Conservation (phyloP, 2,329 filamentous ascomycete species). For the Fusarium sp. region DNA sequence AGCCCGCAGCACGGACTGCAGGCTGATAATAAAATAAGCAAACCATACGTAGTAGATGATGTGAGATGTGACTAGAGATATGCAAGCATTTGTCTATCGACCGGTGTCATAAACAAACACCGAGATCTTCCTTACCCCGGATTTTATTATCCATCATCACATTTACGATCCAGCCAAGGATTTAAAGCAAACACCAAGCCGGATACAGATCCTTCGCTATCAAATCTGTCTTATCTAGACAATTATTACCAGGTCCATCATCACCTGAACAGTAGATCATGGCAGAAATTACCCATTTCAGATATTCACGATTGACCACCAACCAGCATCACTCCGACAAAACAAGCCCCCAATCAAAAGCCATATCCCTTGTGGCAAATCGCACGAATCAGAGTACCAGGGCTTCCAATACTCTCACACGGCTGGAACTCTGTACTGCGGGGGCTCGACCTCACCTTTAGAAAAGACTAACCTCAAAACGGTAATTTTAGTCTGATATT, state of each 20-base stretch:
- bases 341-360: not conserved
- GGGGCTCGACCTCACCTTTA: not conserved
- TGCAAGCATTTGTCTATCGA: not conserved
- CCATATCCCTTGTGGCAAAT: not conserved
- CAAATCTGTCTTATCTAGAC: not conserved
- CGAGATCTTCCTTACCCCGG: not conserved
- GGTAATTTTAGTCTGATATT: conserved; percentile 4
- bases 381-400: not conserved
- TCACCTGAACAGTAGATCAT: not conserved
- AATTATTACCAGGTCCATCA: not conserved
- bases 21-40: not conserved
- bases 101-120: not conserved
- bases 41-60: not conserved
- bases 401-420: not conserved
- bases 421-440: not conserved
- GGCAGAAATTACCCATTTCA: not conserved
- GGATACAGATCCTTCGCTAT: not conserved
- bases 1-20: too few species aligned
- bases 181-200: not conserved
- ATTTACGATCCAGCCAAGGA: not conserved
- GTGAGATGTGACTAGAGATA: fast-evolving
- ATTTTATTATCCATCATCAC: not conserved
- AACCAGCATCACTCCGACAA: not conserved
- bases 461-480: not conserved
- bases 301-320: not conserved